Percentiles rank a stretch among this genome's conserved stretches.
These are phyloP conservation scores for Epichloe festucae DNA, from an alignment of 2,329 filamentous ascomycete genomes.

Conservation along the genomic window DNA sequence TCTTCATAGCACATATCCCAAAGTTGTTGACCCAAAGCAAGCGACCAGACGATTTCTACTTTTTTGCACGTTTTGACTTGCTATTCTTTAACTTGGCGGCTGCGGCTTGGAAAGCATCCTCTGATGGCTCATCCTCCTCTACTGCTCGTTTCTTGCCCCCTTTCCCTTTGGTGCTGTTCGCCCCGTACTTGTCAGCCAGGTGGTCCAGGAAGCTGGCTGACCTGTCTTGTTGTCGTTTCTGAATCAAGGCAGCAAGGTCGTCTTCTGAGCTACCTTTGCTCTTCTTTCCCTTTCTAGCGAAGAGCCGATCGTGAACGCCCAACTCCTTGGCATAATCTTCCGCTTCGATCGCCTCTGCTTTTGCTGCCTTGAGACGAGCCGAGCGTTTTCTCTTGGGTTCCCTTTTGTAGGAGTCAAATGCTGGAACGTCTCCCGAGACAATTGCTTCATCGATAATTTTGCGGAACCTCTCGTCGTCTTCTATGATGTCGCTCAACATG, in stretches of 20 bases:
- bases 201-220: conserved; percentile 52
- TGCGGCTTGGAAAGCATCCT: conserved; percentile 47
- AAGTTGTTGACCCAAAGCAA: not conserved
- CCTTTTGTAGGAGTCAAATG: conserved; percentile 55
- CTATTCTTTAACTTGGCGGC: conserved; percentile 31
- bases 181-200: conserved; percentile 64
- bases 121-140: conserved; percentile 48
- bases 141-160: conserved; percentile 40
- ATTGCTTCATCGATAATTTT: conserved; percentile 74
- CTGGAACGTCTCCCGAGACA: conserved; percentile 49
- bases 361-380: conserved; percentile 46
- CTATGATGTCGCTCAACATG: conserved; percentile 72
- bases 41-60: not conserved
- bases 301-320: conserved; percentile 59
- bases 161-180: conserved; percentile 27
- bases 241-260: conserved; percentile 60
- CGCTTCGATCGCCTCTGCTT: conserved; percentile 58
- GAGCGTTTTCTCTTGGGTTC: conserved; percentile 56
- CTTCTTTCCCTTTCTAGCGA: conserved; percentile 38
- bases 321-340: conserved; percentile 63
- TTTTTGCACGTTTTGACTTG: conserved; percentile 10
- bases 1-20: not conserved
- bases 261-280: conserved; percentile 33
- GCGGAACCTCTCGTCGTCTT: conserved; percentile 78
- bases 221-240: conserved; percentile 53